phyloP scores from a whole-genome alignment of 208 protist genomes.

The Zelonia costaricensis region DNA sequence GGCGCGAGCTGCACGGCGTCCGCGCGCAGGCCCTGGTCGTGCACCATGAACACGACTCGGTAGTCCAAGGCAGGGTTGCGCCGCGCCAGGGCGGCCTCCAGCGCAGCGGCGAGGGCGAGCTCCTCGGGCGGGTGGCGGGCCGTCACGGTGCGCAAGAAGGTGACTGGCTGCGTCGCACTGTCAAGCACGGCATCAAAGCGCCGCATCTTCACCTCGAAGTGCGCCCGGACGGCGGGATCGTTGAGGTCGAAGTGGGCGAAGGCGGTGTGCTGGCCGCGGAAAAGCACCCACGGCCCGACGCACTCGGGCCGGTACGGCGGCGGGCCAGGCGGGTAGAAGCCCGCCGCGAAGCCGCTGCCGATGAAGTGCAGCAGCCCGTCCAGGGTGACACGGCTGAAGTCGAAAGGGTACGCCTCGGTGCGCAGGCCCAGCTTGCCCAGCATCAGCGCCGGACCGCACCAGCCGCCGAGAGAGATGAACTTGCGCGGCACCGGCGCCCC shows the following conservation, averaged over 20 bases:
- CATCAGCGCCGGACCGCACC: conserved; percentile 76
- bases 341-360: conserved; percentile 50
- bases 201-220: conserved; percentile 57
- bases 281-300: conserved; percentile 78
- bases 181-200: conserved; percentile 55
- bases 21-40: conserved; percentile 56
- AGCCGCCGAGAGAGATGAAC: conserved; percentile 76
- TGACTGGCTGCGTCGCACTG: conserved; percentile 33
- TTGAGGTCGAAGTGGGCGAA: conserved; percentile 86
- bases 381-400: conserved; percentile 73
- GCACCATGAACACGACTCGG: conserved; percentile 63
- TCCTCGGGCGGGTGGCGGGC: conserved; percentile 58
- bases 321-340: conserved; percentile 69
- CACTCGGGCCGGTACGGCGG: conserved; percentile 74
- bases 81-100: conserved; percentile 37
- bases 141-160: conserved; percentile 78
- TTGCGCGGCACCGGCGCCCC: conserved; percentile 40
- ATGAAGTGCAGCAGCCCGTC: conserved; percentile 77
- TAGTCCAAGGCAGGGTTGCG: conserved; percentile 59
- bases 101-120: conserved; percentile 32
- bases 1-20: conserved; percentile 45
- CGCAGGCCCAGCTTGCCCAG: conserved; percentile 73
- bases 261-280: conserved; percentile 73
- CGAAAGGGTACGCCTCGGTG: conserved; percentile 73
- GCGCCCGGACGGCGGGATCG: conserved; percentile 40